phyloP scores from a whole-genome alignment of 305 asterid genomes.

The Fraxinus nigra region DNA sequence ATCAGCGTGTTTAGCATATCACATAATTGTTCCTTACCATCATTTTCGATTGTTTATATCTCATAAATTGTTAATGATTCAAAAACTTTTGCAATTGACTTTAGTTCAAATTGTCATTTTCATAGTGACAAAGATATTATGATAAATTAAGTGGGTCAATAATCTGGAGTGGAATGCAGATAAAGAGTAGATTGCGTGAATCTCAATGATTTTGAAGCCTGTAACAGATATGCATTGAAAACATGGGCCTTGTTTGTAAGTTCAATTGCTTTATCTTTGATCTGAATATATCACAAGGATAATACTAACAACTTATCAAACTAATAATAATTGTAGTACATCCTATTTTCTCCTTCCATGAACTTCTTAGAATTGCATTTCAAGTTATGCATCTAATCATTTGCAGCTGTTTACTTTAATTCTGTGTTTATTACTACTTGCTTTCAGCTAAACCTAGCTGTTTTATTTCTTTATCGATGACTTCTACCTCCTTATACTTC shows the following conservation, averaged over 20 bases:
- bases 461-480: background rate
- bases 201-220: conserved; percentile 67
- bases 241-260: conserved; percentile 90
- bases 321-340: background rate
- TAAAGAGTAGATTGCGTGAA: conserved; percentile 64
- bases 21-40: background rate
- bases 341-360: background rate
- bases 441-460: background rate
- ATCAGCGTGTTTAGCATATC: background rate
- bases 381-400: background rate
- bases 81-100: background rate
- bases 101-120: background rate
- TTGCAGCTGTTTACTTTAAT: background rate
- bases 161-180: conserved; percentile 45
- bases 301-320: background rate
- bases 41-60: conserved; percentile 2
- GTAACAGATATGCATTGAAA: conserved; percentile 70
- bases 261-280: conserved; percentile 1
- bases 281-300: background rate
- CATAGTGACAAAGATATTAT: background rate
- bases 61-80: background rate
- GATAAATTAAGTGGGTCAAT: conserved; percentile 18
- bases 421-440: background rate
- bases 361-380: background rate
- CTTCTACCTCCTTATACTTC: background rate